phyloP scores from a whole-genome alignment of 345 rosid genomes.

The Barbarea vulgaris region DNA sequence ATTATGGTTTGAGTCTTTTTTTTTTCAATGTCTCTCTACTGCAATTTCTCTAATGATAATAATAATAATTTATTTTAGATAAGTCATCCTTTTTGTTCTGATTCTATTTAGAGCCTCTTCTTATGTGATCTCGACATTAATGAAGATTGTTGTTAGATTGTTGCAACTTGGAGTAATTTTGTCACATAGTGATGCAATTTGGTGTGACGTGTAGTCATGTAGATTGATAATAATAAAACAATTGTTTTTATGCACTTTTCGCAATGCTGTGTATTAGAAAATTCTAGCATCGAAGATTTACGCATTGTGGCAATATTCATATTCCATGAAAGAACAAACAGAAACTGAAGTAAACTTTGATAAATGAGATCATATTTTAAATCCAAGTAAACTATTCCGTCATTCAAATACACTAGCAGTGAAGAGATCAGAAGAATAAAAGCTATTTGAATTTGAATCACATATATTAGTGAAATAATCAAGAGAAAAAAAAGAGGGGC shows the following conservation, averaged over 20 bases:
- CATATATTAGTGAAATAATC: not conserved
- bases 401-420: not conserved
- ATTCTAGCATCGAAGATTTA: not conserved
- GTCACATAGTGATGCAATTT: conserved; percentile 19
- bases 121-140: conserved; percentile 10
- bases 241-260: not conserved
- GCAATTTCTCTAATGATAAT: conserved; percentile 36
- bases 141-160: conserved; percentile 29
- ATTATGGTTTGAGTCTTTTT: conserved; percentile 40
- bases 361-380: not conserved
- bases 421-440: not conserved
- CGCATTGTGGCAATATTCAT: not conserved
- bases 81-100: not conserved
- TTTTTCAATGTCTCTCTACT: conserved; percentile 32
- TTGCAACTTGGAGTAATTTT: conserved; percentile 29
- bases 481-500: not conserved
- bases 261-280: not conserved
- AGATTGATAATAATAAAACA: not conserved
- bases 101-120: not conserved
- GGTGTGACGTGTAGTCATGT: conserved; percentile 1
- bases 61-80: conserved; percentile 5
- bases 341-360: not conserved
- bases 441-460: not conserved
- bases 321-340: not conserved
- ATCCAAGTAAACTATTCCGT: not conserved